Conservation (phyloP, 1,284 basidiomycete species). For the Tilletia horrida region DNA sequence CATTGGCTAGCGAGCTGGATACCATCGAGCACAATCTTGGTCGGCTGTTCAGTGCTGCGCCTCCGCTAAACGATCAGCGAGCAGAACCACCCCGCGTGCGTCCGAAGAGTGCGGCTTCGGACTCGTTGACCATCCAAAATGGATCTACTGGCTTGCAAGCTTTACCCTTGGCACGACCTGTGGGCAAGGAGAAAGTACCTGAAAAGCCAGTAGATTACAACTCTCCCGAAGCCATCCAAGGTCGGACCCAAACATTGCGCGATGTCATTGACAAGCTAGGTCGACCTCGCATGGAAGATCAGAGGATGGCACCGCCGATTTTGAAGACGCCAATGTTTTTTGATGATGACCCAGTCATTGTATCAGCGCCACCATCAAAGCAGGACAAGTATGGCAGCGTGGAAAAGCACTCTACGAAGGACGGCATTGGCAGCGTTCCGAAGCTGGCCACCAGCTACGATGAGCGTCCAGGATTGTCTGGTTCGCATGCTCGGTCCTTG, state of each 20-base stretch:
- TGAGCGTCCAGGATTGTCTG: too few relatives aligned
- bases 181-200: not conserved
- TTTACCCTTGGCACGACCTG: not conserved
- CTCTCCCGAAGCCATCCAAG: too few relatives aligned
- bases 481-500: not conserved
- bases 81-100: constrained; percentile 3
- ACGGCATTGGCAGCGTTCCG: not conserved
- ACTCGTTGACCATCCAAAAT: not conserved
- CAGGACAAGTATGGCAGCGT: too few relatives aligned
- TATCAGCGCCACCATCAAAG: too few relatives aligned
- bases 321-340: too few relatives aligned
- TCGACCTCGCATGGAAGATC: constrained; percentile 9
- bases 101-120: not conserved
- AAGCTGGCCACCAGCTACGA: too few relatives aligned
- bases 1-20: constrained; percentile 4
- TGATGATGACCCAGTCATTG: too few relatives aligned
- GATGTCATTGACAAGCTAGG: constrained; percentile 9
- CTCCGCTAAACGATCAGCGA: not conserved
- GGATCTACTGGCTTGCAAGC: not conserved
- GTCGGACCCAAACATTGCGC: not conserved
- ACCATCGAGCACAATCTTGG: not conserved
- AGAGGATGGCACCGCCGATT: not conserved
- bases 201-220: too few relatives aligned
- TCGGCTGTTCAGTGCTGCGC: not conserved
- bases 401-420: not conserved